These are phyloP conservation scores for Chrysanthemum lavandulifolium DNA, from an alignment of 129 eudicot species.

Conservation along the genomic window DNA sequence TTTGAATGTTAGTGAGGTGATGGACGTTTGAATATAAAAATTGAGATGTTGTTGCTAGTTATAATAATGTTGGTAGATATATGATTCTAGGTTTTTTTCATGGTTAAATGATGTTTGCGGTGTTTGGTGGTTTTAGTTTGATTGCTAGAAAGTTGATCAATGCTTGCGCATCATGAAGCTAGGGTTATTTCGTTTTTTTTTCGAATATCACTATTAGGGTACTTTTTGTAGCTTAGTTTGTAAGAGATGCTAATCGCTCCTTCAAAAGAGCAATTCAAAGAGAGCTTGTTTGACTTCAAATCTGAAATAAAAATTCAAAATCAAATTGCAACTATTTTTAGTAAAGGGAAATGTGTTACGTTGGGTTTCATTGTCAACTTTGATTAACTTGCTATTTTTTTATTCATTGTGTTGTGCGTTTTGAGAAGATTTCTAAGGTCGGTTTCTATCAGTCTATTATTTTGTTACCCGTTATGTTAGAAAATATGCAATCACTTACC, in stretches of 20 bases:
- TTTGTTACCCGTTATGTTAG: not conserved
- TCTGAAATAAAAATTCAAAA: too few relatives aligned
- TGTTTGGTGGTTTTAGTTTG: not conserved
- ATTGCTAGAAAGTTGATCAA: not conserved
- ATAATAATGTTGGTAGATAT: too few relatives aligned
- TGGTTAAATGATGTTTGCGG: too few relatives aligned
- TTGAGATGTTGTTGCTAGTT: too few relatives aligned
- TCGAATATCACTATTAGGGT: conserved; percentile 12
- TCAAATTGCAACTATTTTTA: too few relatives aligned
- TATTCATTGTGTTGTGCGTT: too few relatives aligned
- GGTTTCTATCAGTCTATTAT: not conserved
- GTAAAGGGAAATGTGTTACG: not conserved
- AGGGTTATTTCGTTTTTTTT: not conserved
- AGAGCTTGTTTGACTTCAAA: too few relatives aligned
- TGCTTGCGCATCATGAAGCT: not conserved
- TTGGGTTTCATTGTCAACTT: not conserved
- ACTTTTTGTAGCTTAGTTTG: not conserved
- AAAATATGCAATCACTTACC: not conserved
- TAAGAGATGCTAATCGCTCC: not conserved
- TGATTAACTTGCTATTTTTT: not conserved
- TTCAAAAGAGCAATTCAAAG: not conserved
- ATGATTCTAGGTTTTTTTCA: too few relatives aligned
- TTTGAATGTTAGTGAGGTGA: too few relatives aligned
- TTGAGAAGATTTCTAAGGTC: not conserved
- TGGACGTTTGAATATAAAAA: too few relatives aligned